Evolutionary conservation across 2,329 filamentous ascomycete species (phyloP), one percentile per base, ranked within the genome.

Genomic region (Fusarium caatingaense): DNA sequence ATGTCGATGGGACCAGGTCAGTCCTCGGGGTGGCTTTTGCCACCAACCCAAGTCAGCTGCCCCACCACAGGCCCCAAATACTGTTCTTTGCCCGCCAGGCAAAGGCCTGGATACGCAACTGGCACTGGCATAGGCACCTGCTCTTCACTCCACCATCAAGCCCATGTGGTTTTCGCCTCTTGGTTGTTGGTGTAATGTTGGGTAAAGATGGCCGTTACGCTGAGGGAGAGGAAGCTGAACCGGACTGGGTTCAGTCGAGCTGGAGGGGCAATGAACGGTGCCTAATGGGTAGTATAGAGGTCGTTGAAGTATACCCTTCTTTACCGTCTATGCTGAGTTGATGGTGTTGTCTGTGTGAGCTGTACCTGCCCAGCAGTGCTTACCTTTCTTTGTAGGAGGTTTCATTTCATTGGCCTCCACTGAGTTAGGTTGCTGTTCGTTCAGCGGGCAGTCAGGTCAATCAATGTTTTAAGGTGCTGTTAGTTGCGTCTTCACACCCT

Each of bases 21-120:
- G 48, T 66, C 53, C 42, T 71, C 68, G 66, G 71, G 51, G 73
- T 72, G 74, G 73, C 73, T 75, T 75, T 76, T 57, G 75, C 75
- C 75, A 77, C 75, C 69, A 62, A 69, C 56, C 69, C 68, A 74
- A 77, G 76, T 78, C 76, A 78, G 75, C 73, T 77, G 76, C 74
- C 72, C 76, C 76, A 77, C 75, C 67, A 74, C 60, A 73, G 65
- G 64, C 69, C 40, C 69, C 61, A 55, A 66, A 72, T 54, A 63
- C 66, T 67, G 59, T 57, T 66, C 56, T 41, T 65, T 54, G 60
- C 51, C 60, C 50, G 44, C 45, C 53, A 51, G 59, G 57, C 56
- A 59, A 66, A 57, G 49, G 49, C 64, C 56, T 68, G 60, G 44
- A 60, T 53, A 67, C 51, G 64, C 53, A 51, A 66, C 42, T 67